Evolutionary conservation across 352 stramenopile species (phyloP), one percentile per base, ranked within the genome.

Genomic region (Phytopythium litorale): DNA sequence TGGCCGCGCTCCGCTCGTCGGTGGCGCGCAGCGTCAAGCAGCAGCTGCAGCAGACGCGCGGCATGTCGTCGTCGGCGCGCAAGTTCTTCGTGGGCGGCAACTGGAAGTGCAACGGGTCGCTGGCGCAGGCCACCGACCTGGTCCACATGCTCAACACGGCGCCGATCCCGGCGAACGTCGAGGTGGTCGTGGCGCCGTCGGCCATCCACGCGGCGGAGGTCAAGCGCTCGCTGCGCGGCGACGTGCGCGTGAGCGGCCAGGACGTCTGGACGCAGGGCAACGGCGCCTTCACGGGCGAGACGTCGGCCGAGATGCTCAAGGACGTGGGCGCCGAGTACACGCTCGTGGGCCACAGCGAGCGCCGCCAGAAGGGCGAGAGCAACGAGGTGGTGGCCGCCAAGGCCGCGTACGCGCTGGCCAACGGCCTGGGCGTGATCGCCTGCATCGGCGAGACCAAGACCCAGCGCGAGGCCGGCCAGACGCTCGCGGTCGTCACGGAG

Each of bases 51-150:
- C 73, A 88, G 56, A 67, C 72, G 58, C 81, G 81, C 63, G 60
- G 69, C 62, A 88, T 93, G 77, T 88, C 80, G 68, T 79, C 78
- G 37, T 72, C 58, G 63, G 73, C 84, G 50, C 81, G 87, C 70
- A 98, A 99, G 86, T 99, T 99, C 73, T 99, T 99, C 72, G 94
- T 99, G 45, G 97, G 97, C 49, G 97, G 97, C 73, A 99, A 99
- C 91, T 99, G 97, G 97, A 99, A 99, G 76, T 99, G 97, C 86
- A 94, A 94, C 63, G 85, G 85, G 61, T 94, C 85, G 50, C 32
- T 91, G 32, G 62, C 63, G 59, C 83, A 91, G 68, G 78, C 81
- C 33, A 61, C 82, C 21, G 78, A 88, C 37, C 81, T 93, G 58
- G 84, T 95, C 8, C 76, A 76, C 37, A 76, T 89, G 65, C 82